Conservation (phyloP, 2,329 filamentous ascomycete species). For the Neofusicoccum sp. region DNA sequence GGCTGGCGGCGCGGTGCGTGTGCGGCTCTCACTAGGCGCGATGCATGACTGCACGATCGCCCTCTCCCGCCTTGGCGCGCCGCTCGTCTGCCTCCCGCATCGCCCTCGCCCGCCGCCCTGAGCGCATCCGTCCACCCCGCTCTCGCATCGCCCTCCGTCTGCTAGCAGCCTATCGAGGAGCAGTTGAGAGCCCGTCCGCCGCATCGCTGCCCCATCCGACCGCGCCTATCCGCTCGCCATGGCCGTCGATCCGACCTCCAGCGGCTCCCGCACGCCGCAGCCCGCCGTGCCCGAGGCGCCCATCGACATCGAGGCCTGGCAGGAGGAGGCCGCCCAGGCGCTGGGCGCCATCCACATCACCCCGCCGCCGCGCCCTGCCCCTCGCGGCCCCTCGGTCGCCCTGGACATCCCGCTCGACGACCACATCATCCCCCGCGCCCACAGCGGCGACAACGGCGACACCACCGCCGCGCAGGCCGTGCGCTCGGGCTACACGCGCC, state of each 20-base stretch:
- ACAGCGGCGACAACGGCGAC: conserved; percentile 28
- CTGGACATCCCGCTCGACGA: conserved; percentile 77
- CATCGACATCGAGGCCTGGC: conserved; percentile 50
- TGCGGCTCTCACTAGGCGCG: background rate
- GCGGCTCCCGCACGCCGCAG: background rate
- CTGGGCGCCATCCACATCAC: conserved; percentile 42
- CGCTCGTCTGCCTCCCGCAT: background rate
- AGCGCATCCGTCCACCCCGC: background rate
- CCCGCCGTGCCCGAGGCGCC: conserved; percentile 19
- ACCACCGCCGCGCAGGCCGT: conserved; percentile 44
- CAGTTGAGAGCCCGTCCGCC: background rate
- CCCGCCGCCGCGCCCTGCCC: conserved; percentile 26
- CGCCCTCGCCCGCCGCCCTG: background rate
- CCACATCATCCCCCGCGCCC: conserved; percentile 32
- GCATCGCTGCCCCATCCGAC: conserved; percentile 1
- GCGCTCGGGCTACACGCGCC: conserved; percentile 46
- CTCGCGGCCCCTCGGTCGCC: conserved; percentile 58
- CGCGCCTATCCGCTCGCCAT: background rate
- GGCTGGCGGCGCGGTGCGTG: background rate
- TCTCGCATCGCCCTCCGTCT: background rate
- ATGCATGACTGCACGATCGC: background rate
- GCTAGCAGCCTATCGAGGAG: background rate
- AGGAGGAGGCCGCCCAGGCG: conserved; percentile 45
- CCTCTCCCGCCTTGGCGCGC: background rate
- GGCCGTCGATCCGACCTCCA: background rate